These are phyloP conservation scores for Aegilops tauschii DNA, from an alignment of 176 grass and related monocot species.

Conservation along the genomic window DNA sequence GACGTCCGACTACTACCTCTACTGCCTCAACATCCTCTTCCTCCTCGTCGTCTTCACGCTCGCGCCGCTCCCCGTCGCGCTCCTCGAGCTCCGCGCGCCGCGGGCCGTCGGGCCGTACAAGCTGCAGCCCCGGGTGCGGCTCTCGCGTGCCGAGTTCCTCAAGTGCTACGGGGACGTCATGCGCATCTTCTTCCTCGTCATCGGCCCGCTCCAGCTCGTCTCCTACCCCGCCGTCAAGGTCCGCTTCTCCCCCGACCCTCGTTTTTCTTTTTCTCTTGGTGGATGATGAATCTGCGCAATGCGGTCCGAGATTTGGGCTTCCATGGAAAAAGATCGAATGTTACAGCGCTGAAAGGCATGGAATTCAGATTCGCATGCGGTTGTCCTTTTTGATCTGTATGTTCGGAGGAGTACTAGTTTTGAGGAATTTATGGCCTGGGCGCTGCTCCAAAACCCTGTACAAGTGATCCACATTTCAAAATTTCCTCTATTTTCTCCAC, in stretches of 20 bases:
- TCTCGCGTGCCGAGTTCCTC: slow-evolving; percentile 44
- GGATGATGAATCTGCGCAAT: slow-evolving; percentile 32
- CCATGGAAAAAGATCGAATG: not conserved
- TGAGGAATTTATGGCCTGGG: slow-evolving; percentile 15
- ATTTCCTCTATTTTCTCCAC: not conserved
- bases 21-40: slow-evolving; percentile 75
- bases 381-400: not conserved
- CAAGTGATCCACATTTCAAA: not conserved
- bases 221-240: slow-evolving; percentile 93
- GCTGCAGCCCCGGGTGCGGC: slow-evolving; percentile 75
- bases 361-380: not conserved
- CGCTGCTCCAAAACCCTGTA: slow-evolving; percentile 18
- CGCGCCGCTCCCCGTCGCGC: slow-evolving; percentile 76
- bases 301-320: slow-evolving; percentile 15
- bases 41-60: slow-evolving; percentile 73
- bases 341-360: not conserved
- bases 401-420: not conserved
- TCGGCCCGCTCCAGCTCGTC: slow-evolving; percentile 66
- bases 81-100: slow-evolving; percentile 69
- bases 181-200: slow-evolving; percentile 63
- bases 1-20: slow-evolving; percentile 66
- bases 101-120: slow-evolving; percentile 56
- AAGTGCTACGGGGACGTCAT: slow-evolving; percentile 77
- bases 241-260: not conserved
- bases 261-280: not conserved